Base-by-base conservation (phyloP, 805 yeast species). In the Lachancea cidri region DNA sequence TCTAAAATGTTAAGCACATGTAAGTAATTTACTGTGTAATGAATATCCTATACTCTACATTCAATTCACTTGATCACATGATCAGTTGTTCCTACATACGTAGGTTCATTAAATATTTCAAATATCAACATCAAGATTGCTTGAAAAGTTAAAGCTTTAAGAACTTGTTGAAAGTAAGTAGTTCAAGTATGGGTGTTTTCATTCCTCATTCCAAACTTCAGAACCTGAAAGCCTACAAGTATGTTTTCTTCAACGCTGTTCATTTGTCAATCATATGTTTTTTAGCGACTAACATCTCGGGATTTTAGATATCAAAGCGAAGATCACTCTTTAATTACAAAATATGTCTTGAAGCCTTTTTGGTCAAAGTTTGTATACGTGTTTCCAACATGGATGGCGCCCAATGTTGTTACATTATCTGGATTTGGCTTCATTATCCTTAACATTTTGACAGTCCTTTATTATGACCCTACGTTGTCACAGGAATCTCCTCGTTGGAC, bases 1-100 rank as follows among this genome's bases (percentile, higher is more conserved):
- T 83, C 88, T 50, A 87, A 83, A 48, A 93, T 93, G 99, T 72
- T 93, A 43, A 73, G 84, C 29, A 83, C 93, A 3, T 93, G 98
- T 56, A 66, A 65, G 29, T 40, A 37, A 20, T 11, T 19, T n/a
- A 3, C 27, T 17, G 17, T 13, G 13, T n/a, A 1, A 24, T 14
- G 20, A 13, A 11, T 17, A 16, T 13, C 27, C 8, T 14, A 22
- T 11, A 31, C 15, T 20, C 7, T 13, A 4, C 18, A 5, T 32
- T 17, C 18, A 24, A n/a, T n/a, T n/a, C n/a, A n/a, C n/a, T n/a
- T n/a, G n/a, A n/a, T n/a, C n/a, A n/a, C n/a, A 11, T 22, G 27
- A 22, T 22, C 27, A 22, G 9, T 7, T 22, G 27, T 7, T 22
- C 9, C 27, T 29, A 6, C n/a, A 8, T 29, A 29, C 7, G 32